Evolutionary conservation across 306 rosid species (phyloP).

Genomic region (Quercus suber): DNA sequence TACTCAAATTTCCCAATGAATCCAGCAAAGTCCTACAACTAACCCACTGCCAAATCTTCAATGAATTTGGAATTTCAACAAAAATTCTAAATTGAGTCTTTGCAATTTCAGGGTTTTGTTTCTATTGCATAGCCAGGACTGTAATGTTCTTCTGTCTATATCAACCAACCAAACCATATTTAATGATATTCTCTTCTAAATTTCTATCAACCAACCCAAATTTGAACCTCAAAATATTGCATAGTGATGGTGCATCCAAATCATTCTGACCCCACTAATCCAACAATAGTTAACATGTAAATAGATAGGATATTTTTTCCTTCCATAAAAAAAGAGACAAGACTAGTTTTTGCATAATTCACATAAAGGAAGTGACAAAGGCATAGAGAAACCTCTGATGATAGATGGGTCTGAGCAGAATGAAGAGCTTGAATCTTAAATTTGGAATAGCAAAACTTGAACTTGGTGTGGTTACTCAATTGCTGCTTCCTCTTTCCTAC

Average conservation of each 20-base stretch:
- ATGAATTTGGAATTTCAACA: too few relatives aligned
- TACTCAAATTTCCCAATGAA: too few relatives aligned
- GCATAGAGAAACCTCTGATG: slow-evolving; percentile 8
- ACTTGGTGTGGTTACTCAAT: not conserved
- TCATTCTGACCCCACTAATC: not conserved
- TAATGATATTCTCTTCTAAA: too few relatives aligned
- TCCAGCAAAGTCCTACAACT: too few relatives aligned
- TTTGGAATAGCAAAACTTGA: not conserved
- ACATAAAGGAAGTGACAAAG: not conserved
- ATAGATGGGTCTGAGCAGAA: not conserved
- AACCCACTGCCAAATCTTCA: too few relatives aligned
- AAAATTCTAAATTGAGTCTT: too few relatives aligned
- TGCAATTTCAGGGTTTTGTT: too few relatives aligned
- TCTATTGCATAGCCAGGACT: too few relatives aligned
- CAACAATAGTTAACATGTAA: not conserved
- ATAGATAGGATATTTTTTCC: not conserved
- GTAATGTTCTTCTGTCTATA: too few relatives aligned
- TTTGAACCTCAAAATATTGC: too few relatives aligned
- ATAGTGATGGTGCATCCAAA: not conserved
- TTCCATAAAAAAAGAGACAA: not conserved
- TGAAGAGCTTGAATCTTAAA: slow-evolving; percentile 3
- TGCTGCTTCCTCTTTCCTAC: not conserved
- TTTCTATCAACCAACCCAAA: too few relatives aligned
- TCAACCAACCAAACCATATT: too few relatives aligned
- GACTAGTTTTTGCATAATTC: not conserved